Conservation (phyloP, 176 grass and related monocot species). For the Oryza officinalis region DNA sequence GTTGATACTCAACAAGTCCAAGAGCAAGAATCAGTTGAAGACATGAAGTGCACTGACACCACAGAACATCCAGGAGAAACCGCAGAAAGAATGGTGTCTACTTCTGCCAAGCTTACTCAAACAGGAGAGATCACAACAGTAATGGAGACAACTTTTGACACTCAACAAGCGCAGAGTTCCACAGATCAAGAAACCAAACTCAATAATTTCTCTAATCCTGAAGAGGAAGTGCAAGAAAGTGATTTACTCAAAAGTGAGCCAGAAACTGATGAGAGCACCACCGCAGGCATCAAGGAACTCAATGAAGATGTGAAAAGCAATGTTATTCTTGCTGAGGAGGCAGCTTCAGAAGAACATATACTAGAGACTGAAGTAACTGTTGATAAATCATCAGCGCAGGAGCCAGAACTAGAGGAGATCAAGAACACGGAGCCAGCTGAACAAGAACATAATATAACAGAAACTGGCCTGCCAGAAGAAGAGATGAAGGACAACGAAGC, state of each 20-base stretch:
- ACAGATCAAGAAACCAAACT: conserved; percentile 27
- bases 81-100: not conserved
- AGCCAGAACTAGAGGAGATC: conserved; percentile 29
- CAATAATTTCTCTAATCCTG: not conserved
- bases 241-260: conserved; percentile 7
- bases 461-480: conserved; percentile 13
- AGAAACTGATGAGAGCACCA: conserved; percentile 8
- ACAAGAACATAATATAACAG: conserved; percentile 16
- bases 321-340: not conserved
- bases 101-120: conserved; percentile 25
- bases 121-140: conserved; percentile 31
- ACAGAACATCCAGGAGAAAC: conserved; percentile 34
- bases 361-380: not conserved
- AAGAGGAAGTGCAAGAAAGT: conserved; percentile 13
- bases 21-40: conserved; percentile 32
- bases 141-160: conserved; percentile 4
- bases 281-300: not conserved
- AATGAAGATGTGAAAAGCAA: conserved; percentile 2
- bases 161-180: conserved; percentile 19
- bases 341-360: not conserved
- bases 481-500: conserved; percentile 14
- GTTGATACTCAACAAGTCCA: conserved; percentile 3
- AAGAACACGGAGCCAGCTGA: conserved; percentile 29
- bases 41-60: conserved; percentile 1
- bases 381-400: conserved; percentile 15